Conservation (phyloP, 805 yeast genomes). For the Candida fluviatilis region DNA sequence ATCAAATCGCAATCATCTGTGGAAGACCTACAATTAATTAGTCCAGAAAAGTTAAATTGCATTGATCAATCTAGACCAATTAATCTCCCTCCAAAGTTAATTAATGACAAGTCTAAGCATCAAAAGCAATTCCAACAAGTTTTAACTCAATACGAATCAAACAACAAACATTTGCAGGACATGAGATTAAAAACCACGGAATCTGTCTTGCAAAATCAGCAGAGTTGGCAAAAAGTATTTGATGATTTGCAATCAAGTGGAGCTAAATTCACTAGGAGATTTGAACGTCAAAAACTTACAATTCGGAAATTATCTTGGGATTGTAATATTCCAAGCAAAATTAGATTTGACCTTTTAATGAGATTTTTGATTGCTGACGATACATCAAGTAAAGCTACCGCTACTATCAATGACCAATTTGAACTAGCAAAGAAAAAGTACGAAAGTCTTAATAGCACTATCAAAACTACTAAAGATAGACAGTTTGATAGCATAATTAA, state of each 20-base stretch:
- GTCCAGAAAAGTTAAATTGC: slow-evolving; percentile 53
- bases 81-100: slow-evolving; percentile 65
- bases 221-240: slow-evolving; percentile 24
- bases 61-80: slow-evolving; percentile 64
- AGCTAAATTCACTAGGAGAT: slow-evolving; percentile 20
- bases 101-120: slow-evolving; percentile 50
- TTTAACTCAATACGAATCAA: slow-evolving; percentile 34
- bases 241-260: slow-evolving; percentile 11
- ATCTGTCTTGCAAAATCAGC: slow-evolving; percentile 16
- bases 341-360: slow-evolving; percentile 25
- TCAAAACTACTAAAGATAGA: slow-evolving; percentile 25
- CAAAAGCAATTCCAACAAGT: slow-evolving; percentile 50
- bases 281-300: slow-evolving; percentile 23
- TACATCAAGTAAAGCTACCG: slow-evolving; percentile 12
- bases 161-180: slow-evolving; percentile 20
- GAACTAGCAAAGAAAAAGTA: slow-evolving; percentile 17
- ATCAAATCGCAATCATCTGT: slow-evolving; percentile 39
- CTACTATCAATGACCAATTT: slow-evolving; percentile 16
- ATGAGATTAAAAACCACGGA: slow-evolving; percentile 16
- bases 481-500: slow-evolving; percentile 29
- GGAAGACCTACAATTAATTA: slow-evolving; percentile 58
- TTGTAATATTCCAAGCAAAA: slow-evolving; percentile 23
- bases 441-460: slow-evolving; percentile 21
- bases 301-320: slow-evolving; percentile 37
- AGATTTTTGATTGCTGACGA: slow-evolving; percentile 15